Evolutionary conservation across 169 alveolate genomes (phyloP).

Genomic region (Plasmodium berghei): DNA sequence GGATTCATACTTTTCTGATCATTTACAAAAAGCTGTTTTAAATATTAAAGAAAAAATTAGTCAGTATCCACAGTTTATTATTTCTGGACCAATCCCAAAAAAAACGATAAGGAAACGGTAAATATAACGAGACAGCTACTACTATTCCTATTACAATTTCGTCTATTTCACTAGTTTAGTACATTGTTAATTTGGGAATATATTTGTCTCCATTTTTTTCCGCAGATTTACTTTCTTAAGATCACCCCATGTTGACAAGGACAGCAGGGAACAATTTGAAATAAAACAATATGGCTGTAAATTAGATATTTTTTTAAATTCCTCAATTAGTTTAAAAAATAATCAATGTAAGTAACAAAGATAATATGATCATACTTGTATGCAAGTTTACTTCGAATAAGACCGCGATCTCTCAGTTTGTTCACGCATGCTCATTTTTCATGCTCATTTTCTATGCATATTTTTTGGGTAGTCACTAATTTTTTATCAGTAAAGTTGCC

Average conservation of each 20-base stretch:
- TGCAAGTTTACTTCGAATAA: not conserved
- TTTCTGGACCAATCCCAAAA: conserved; percentile 68
- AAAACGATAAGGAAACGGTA: conserved; percentile 69
- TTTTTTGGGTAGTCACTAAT: conserved; percentile 4
- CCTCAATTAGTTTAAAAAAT: conserved; percentile 35
- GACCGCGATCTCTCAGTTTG: too few relatives aligned
- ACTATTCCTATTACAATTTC: not conserved
- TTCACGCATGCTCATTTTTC: not conserved
- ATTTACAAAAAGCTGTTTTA: conserved; percentile 65
- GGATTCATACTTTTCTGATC: conserved; percentile 71
- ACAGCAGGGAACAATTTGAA: conserved; percentile 75
- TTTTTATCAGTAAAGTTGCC: conserved; percentile 65
- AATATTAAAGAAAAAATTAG: conserved; percentile 50
- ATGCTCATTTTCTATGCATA: not conserved
- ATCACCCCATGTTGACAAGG: conserved; percentile 74
- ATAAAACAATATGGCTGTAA: conserved; percentile 68
- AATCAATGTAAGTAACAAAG: conserved; percentile 20
- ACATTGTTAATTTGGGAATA: not conserved
- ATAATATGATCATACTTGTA: not conserved
- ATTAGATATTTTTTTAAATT: conserved; percentile 40
- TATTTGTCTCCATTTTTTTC: not conserved
- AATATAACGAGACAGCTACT: not conserved
- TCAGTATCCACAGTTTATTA: conserved; percentile 58
- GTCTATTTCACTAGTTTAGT: not conserved
- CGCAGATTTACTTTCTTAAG: conserved; percentile 63